A percentile compares a stretch with the other conserved stretches of the same genome.
Conservation (phyloP, 106 monocot species). For the Vanilla planifolia region DNA sequence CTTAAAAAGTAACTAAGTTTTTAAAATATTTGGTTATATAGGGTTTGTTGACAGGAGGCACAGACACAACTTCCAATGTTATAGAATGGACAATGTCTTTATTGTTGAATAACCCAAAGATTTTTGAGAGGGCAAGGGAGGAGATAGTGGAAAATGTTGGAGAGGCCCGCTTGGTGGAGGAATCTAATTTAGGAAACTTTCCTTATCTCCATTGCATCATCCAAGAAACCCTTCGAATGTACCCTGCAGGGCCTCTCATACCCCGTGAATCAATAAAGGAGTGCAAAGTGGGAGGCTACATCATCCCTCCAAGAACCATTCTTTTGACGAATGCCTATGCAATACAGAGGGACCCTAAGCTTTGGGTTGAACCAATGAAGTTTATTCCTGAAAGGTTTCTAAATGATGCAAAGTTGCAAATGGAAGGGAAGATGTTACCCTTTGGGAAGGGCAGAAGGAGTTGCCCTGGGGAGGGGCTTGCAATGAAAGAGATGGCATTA, state of each 20-base stretch:
- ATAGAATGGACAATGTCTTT: slow-evolving; percentile 41
- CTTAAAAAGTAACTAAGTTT: background rate
- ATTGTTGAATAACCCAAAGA: slow-evolving; percentile 18
- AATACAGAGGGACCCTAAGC: slow-evolving; percentile 37
- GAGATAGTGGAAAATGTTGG: slow-evolving; percentile 17
- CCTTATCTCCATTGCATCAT: slow-evolving; percentile 8
- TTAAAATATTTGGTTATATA: background rate
- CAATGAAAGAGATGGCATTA: slow-evolving; percentile 5
- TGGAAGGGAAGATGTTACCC: background rate
- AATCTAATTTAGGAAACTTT: slow-evolving; percentile 9
- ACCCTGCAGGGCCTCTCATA: slow-evolving; percentile 24
- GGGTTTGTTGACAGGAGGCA: slow-evolving; percentile 27
- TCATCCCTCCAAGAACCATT: slow-evolving; percentile 22
- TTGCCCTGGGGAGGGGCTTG: slow-evolving; percentile 13
- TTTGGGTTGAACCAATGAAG: slow-evolving; percentile 24
- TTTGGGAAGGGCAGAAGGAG: slow-evolving; percentile 22
- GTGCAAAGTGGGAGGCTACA: slow-evolving; percentile 18
- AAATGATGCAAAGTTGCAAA: background rate
- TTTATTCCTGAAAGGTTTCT: slow-evolving; percentile 42
- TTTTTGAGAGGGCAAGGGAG: background rate
- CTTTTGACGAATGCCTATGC: slow-evolving; percentile 29
- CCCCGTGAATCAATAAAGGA: slow-evolving; percentile 35
- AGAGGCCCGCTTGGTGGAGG: background rate
- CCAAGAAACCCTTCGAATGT: slow-evolving; percentile 25
- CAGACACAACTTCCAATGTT: slow-evolving; percentile 25